Base-by-base conservation (phyloP, 371 early-diverging fungal genomes). In the Saksenaea vasiformis region DNA sequence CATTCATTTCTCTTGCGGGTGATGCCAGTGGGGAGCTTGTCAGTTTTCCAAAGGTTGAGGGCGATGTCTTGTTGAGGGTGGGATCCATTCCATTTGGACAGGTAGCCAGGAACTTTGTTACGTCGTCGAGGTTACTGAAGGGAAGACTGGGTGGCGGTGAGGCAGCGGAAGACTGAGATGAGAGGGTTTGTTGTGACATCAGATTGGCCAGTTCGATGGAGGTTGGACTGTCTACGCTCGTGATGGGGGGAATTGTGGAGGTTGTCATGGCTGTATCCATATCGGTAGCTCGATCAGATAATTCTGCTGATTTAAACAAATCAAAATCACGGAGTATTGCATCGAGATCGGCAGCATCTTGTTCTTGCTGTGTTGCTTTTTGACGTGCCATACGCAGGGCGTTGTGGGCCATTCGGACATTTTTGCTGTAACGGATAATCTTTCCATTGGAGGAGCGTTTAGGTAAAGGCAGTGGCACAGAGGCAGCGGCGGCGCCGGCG, bases 341-440 rank as follows among this genome's bases (percentile, higher is more conserved):
- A 47, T 47, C 51, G 19, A 47, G n/a, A 22, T 47, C 51, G 17
- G 51, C 51, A 22, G n/a, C n/a, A 8, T 47, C 51, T 22, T 10
- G 24, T 22, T 47, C 51, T 9, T 47, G 19, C 9, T 19, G 22
- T 17, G 17, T 47, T 17, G 51, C 51, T 61, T 60, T 60, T 54
- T 79, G 72, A 0, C 77, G 69, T n/a, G 77, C 70, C 60, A 69
- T 70, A 2, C 79, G 66, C 1, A 76, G 63, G 7, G 74, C 77
- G 55, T 65, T 70, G 24, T 79, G 79, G 0, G 79, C 79, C 43
- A 74, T 43, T 62, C 72, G 51, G 5, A 62, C 66, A 38, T 79
- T 76, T 44, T 74, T 79, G 47, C 74, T 79, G 43, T 79, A 79
- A 17, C 77, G 70, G 56, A 79, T 79, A 17, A 67, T 70, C 64